These are phyloP conservation scores for Schizonepeta tenuifolia DNA, from an alignment of 257 asterid genomes.

Conservation along the genomic window DNA sequence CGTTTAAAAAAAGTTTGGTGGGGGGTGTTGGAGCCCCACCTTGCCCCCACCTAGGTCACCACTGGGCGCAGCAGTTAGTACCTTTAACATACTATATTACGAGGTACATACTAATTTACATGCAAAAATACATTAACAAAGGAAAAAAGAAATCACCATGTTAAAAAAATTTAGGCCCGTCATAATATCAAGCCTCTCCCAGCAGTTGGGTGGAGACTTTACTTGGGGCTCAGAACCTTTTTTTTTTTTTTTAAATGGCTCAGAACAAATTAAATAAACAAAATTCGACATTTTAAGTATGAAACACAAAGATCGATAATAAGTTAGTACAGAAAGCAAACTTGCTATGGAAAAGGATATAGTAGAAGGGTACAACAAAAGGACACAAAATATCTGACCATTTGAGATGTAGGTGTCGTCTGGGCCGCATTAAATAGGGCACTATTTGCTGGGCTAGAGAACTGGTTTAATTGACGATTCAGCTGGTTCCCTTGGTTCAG, in stretches of 20 bases:
- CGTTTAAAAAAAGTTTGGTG: too few species aligned
- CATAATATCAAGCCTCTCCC: neutral
- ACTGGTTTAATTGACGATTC: constrained; percentile 87
- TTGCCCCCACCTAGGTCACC: too few species aligned
- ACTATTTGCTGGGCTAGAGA: constrained; percentile 79
- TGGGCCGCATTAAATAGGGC: constrained; percentile 93
- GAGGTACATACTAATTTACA: neutral
- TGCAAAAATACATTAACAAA: constrained; percentile 4
- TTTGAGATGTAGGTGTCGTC: constrained; percentile 75
- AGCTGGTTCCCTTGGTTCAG: constrained; percentile 90
- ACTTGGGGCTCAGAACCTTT: neutral
- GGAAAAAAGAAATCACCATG: neutral
- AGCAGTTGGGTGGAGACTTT: constrained; percentile 7
- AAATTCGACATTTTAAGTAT: neutral
- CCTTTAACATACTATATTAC: neutral
- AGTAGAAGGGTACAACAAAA: constrained; percentile 7
- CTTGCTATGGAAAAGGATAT: constrained; percentile 13
- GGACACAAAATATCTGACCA: constrained; percentile 54
- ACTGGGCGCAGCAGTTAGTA: constrained; percentile 16
- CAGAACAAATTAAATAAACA: too few species aligned
- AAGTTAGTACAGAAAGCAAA: neutral
- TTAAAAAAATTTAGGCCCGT: neutral
- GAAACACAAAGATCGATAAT: neutral
- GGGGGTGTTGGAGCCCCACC: too few species aligned
- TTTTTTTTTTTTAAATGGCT: too few species aligned